phyloP scores from a whole-genome alignment of 495 filamentous ascomycete genomes.

The Penicillium waksmanii region DNA sequence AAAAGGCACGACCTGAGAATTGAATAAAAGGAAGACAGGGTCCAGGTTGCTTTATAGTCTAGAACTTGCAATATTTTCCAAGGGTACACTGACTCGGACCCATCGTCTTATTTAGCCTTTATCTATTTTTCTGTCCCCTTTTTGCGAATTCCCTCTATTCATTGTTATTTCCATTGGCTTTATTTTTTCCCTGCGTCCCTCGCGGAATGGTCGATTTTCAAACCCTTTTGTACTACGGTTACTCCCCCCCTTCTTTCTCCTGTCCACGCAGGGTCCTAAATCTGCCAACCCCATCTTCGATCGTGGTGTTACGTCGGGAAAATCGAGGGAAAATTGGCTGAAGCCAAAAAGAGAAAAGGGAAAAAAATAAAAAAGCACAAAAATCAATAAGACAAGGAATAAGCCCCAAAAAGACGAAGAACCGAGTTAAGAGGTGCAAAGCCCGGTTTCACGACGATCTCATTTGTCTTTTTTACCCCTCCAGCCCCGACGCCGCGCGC shows the following conservation, averaged over 20 bases:
- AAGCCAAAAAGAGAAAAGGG: neutral
- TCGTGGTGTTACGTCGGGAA: constrained; percentile 33
- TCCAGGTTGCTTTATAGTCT: constrained; percentile 6
- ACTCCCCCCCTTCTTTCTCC: constrained; percentile 9
- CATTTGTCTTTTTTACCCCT: constrained; percentile 19
- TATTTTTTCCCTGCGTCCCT: neutral
- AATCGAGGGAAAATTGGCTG: constrained; percentile 13
- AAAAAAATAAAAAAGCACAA: neutral
- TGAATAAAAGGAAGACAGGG: constrained; percentile 1
- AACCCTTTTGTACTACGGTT: constrained; percentile 29
- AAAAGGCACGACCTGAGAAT: neutral
- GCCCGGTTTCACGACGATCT: constrained; percentile 18
- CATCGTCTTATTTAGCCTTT: constrained; percentile 3
- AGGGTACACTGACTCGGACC: constrained; percentile 3
- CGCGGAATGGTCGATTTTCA: constrained; percentile 7
- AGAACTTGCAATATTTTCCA: neutral
- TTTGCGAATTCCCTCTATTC: neutral
- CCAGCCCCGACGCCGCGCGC: constrained; percentile 16
- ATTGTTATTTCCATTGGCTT: neutral
- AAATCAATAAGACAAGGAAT: neutral
- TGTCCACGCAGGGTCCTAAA: constrained; percentile 29
- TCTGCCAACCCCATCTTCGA: constrained; percentile 24
- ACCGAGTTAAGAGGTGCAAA: constrained; percentile 7
- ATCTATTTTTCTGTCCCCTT: neutral
- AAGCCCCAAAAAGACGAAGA: neutral